phyloP scores from a whole-genome alignment of 164 flowering plant genomes.

The Macadamia integrifolia region DNA sequence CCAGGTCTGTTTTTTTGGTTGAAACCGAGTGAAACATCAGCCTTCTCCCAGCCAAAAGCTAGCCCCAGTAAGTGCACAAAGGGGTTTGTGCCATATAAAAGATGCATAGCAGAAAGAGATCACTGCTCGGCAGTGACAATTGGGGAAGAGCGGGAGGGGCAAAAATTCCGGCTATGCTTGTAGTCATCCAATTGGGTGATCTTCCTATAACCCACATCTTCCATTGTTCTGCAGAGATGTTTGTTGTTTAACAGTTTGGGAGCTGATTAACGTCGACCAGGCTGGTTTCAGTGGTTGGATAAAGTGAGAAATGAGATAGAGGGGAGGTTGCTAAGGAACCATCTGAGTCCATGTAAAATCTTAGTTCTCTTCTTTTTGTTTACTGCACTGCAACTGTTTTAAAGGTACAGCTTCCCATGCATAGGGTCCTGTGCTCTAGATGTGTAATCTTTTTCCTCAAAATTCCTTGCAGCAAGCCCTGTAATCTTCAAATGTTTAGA shows the following conservation, averaged over 20 bases:
- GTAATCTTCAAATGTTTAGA: too few relatives aligned
- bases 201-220: too few relatives aligned
- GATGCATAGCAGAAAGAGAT: slow-evolving; percentile 43
- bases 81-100: slow-evolving; percentile 73
- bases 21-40: slow-evolving; percentile 22
- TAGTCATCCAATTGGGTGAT: too few relatives aligned
- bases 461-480: too few relatives aligned
- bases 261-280: too few relatives aligned
- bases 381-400: background rate
- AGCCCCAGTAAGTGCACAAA: slow-evolving; percentile 15
- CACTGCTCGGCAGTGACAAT: slow-evolving; percentile 16
- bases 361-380: background rate
- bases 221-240: too few relatives aligned
- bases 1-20: slow-evolving; percentile 6
- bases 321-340: background rate
- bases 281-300: too few relatives aligned
- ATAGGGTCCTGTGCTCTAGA: too few relatives aligned
- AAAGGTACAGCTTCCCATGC: background rate
- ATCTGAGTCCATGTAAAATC: background rate
- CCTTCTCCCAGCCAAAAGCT: slow-evolving; percentile 18
- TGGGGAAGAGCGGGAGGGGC: slow-evolving; percentile 26
- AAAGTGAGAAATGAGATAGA: too few relatives aligned
- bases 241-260: too few relatives aligned
- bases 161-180: slow-evolving; percentile 35
- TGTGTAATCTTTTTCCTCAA: too few relatives aligned